Percentiles rank a stretch among this genome's conserved stretches.
Evolutionary conservation across 163 green algal genomes (phyloP).

Genomic region (Chlamydomonas reinhardtii): DNA sequence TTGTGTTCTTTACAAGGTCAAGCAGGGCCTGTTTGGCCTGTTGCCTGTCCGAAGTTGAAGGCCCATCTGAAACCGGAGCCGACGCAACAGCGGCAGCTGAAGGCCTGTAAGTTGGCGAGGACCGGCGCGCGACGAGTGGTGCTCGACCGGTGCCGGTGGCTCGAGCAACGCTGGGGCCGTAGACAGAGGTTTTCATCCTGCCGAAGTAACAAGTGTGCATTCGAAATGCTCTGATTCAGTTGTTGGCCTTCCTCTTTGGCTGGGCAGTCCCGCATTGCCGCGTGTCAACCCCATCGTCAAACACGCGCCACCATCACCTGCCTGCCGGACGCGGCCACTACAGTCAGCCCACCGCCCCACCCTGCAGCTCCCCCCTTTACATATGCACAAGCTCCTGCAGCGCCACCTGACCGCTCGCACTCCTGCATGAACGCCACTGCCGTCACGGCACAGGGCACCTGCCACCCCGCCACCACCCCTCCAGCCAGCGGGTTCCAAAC

Average conservation of each 20-base stretch:
- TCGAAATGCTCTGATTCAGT: no score
- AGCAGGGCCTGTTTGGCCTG: conserved; percentile 38
- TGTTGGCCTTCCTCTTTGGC: no score
- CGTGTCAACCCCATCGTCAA: no score
- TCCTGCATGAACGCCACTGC: neutral
- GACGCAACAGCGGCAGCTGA: neutral
- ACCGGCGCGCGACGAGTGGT: no score
- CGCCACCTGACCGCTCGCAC: no score
- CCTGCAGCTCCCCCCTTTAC: neutral
- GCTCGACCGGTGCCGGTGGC: no score
- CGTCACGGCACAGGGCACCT: neutral
- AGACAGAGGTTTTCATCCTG: no score
- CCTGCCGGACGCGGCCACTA: conserved; percentile 3
- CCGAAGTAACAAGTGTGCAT: no score
- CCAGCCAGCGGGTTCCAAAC: conserved; percentile 27
- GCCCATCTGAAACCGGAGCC: neutral
- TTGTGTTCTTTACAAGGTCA: conserved; percentile 4
- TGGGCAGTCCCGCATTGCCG: no score
- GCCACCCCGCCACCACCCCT: conserved; percentile 9
- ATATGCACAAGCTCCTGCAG: no score
- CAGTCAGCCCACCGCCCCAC: neutral
- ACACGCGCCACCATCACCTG: conserved; percentile 4
- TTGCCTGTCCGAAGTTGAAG: neutral
- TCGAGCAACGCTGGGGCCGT: no score
- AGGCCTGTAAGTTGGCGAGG: no score